Percentiles rank a stretch among this genome's conserved stretches.
Conservation (phyloP, 345 rosid species). For the Moricandia moricandioides region DNA sequence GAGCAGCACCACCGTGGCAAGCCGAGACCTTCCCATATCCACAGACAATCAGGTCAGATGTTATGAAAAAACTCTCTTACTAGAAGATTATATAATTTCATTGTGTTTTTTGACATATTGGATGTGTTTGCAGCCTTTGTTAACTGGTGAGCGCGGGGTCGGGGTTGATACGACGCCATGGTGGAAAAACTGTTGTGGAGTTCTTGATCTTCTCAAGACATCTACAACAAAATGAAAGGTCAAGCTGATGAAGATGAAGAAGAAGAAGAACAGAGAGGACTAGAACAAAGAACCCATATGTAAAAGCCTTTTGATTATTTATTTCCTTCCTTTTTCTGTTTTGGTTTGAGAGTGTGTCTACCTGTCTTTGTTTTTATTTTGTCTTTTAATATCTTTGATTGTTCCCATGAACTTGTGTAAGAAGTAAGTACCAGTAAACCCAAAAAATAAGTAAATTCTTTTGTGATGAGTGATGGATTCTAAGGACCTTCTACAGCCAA, state of each 20-base stretch:
- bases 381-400: constrained; percentile 29
- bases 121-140: constrained; percentile 33
- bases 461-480: constrained; percentile 26
- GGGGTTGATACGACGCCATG: constrained; percentile 32
- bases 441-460: not conserved
- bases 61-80: not conserved
- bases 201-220: constrained; percentile 36
- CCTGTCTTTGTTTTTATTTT: constrained; percentile 11
- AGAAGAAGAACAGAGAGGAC: constrained; percentile 3
- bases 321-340: constrained; percentile 5
- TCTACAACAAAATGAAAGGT: constrained; percentile 21
- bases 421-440: constrained; percentile 19
- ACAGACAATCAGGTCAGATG: constrained; percentile 35
- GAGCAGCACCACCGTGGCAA: constrained; percentile 25
- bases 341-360: constrained; percentile 28
- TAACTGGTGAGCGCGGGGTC: constrained; percentile 10
- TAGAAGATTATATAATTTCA: constrained; percentile 4
- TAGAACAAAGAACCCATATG: constrained; percentile 14
- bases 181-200: constrained; percentile 45
- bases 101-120: constrained; percentile 20
- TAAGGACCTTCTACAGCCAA: not conserved
- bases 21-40: constrained; percentile 33
- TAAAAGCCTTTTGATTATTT: constrained; percentile 27
- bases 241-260: not conserved
- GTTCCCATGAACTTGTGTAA: constrained; percentile 37